Percentiles rank a stretch among this genome's conserved stretches.
Evolutionary conservation across 164 flowering plant species (phyloP).

Genomic region (Magnolia sinica): DNA sequence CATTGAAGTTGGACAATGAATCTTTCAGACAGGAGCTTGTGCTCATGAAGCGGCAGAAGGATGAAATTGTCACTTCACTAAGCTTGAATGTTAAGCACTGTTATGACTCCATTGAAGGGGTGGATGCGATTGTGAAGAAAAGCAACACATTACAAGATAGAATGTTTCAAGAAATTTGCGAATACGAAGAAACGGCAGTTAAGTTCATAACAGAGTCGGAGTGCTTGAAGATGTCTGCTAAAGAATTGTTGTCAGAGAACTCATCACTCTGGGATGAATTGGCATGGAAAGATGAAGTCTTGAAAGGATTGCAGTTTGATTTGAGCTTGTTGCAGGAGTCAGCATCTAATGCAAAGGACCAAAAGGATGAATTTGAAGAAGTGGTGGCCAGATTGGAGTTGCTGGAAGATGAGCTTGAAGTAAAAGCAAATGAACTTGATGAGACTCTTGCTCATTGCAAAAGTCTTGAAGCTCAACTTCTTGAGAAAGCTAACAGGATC

Average conservation of each 20-base stretch:
- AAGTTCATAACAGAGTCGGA: conserved; percentile 44
- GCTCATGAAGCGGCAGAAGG: conserved; percentile 22
- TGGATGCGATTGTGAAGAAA: conserved; percentile 21
- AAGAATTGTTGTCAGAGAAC: conserved; percentile 49
- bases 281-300: conserved; percentile 65
- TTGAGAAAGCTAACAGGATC: conserved; percentile 44
- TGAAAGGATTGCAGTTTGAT: conserved; percentile 74
- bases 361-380: conserved; percentile 63
- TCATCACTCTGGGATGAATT: conserved; percentile 53
- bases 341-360: conserved; percentile 60
- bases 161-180: conserved; percentile 35
- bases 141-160: conserved; percentile 24
- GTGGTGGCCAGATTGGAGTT: conserved; percentile 45
- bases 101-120: conserved; percentile 23
- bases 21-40: conserved; percentile 36
- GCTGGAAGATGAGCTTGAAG: conserved; percentile 50
- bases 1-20: conserved; percentile 42
- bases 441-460: conserved; percentile 37
- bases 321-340: conserved; percentile 83
- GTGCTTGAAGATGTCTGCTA: conserved; percentile 36
- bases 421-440: conserved; percentile 49
- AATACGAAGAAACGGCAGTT: conserved; percentile 27
- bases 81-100: conserved; percentile 24
- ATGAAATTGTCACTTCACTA: conserved; percentile 22
- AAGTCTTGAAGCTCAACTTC: conserved; percentile 50